Evolutionary conservation across 371 early-diverging fungal genomes (phyloP), one percentile per base, ranked within the genome.

Genomic region (Sanchytrium tribonematis): DNA sequence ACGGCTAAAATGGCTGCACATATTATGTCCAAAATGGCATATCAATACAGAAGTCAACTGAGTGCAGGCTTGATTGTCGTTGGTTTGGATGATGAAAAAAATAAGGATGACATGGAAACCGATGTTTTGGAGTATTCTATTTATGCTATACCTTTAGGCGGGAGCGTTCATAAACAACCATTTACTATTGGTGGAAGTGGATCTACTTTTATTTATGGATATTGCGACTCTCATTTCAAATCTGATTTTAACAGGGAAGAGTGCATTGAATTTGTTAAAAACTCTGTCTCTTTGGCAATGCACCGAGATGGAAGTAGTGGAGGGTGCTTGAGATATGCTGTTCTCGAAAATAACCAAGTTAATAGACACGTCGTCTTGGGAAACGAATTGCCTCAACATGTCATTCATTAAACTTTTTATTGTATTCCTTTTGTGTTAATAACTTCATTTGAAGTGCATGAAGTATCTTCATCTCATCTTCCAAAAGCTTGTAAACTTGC

Each of bases 41-140:
- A 98, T 79, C 78, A 85, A 70, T 93, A 98, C 82, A 93, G 91
- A 80, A 86, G 90, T 76, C 71, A 72, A 68, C 77, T 99, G 71
- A 78, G 78, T 66, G 99, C 99, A n/a, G 96, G 94, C 66, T 88
- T 99, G 74, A 99, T 99, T 75, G 89, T 98, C 31, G 99, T 90
- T 66, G 99, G 99, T 66, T 96, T 91, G 88, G 99, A 99, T 78
- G 82, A 88, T 74, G 78, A 85, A 70, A 69, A 71, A 29, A 81
- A 87, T 66, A 93, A 94, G n/a, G 88, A 88, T 2, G 78, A 84
- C n/a, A 93, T 48, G 48, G 48, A 48, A 48, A 48, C 22, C 5
- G 48, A 48, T 48, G 48, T 5, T 48, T 48, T 48, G 48, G 12
- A 48, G 22, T 48, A 48, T 48, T 48, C 48, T 48, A 48, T 97